Evolutionary conservation across 129 eudicot species (phyloP).

Genomic region (Oenanthe sinensis): DNA sequence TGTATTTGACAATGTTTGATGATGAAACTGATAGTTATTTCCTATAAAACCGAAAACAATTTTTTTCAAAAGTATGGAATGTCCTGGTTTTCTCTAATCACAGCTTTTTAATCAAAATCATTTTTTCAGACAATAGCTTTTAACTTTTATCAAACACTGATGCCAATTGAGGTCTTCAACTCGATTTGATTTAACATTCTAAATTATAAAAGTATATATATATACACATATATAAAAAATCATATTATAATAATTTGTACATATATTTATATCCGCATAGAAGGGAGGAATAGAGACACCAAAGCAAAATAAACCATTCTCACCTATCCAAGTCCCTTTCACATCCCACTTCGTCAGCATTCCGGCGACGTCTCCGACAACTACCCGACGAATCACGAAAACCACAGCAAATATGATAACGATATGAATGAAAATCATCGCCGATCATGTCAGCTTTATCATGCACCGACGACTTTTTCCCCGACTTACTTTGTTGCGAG

Average conservation of each 20-base stretch:
- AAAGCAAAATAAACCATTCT: not conserved
- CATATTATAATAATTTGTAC: not conserved
- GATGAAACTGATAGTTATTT: no score
- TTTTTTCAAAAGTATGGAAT: no score
- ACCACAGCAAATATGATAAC: conserved; percentile 17
- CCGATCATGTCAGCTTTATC: conserved; percentile 59
- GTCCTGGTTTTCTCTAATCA: no score
- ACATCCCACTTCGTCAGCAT: not conserved
- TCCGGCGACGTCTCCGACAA: conserved; percentile 24
- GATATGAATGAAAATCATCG: conserved; percentile 30
- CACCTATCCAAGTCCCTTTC: not conserved
- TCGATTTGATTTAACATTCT: no score
- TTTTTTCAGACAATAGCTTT: no score
- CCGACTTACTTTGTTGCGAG: conserved; percentile 85
- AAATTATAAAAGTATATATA: no score
- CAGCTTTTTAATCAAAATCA: no score
- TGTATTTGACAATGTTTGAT: no score
- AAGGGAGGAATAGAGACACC: not conserved
- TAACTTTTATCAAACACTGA: no score
- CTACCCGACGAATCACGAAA: not conserved
- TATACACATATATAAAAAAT: no score
- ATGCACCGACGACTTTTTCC: conserved; percentile 62
- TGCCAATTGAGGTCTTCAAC: no score
- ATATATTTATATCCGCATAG: not conserved
- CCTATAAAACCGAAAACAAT: no score